Evolutionary conservation across 164 flowering plant genomes (phyloP).

Genomic region (Pachysandra terminalis): DNA sequence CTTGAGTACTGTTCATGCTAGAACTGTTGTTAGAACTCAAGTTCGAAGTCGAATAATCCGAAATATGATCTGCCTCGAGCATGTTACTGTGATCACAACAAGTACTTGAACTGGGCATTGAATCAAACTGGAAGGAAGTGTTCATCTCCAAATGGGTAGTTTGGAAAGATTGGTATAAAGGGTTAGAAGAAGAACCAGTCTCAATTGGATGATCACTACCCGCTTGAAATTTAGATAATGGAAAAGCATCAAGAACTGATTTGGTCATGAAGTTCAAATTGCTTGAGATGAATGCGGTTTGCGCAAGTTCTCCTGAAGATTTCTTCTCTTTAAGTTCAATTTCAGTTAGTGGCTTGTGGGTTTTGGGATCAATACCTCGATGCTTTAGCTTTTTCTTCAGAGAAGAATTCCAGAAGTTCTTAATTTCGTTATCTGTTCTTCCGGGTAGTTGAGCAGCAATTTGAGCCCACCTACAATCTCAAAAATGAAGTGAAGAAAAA

Average conservation of each 20-base stretch:
- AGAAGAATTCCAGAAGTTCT: too few species aligned
- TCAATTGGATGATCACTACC: constrained; percentile 14
- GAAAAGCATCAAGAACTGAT: constrained; percentile 31
- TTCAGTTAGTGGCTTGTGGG: constrained; percentile 64
- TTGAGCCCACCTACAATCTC: constrained; percentile 79
- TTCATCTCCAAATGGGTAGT: constrained; percentile 21
- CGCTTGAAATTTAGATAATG: constrained; percentile 27
- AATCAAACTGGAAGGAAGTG: constrained; percentile 25
- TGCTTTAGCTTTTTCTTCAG: constrained; percentile 79
- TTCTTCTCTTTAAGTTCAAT: constrained; percentile 22
- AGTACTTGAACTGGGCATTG: constrained; percentile 40
- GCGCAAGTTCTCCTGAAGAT: too few species aligned
- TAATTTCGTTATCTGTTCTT: too few species aligned
- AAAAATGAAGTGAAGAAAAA: too few species aligned
- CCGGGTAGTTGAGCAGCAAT: constrained; percentile 88
- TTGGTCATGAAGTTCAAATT: constrained; percentile 33
- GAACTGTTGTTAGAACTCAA: constrained; percentile 43
- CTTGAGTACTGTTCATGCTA: constrained; percentile 31
- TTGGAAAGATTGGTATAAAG: constrained; percentile 23
- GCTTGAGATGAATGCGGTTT: not conserved
- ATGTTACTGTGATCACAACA: constrained; percentile 37
- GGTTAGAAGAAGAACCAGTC: too few species aligned
- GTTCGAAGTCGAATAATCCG: constrained; percentile 41
- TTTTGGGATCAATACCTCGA: constrained; percentile 79
- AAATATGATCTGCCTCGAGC: constrained; percentile 36